These are phyloP conservation scores for Boletus edulis DNA, from an alignment of 768 basidiomycete genomes.

Conservation along the genomic window DNA sequence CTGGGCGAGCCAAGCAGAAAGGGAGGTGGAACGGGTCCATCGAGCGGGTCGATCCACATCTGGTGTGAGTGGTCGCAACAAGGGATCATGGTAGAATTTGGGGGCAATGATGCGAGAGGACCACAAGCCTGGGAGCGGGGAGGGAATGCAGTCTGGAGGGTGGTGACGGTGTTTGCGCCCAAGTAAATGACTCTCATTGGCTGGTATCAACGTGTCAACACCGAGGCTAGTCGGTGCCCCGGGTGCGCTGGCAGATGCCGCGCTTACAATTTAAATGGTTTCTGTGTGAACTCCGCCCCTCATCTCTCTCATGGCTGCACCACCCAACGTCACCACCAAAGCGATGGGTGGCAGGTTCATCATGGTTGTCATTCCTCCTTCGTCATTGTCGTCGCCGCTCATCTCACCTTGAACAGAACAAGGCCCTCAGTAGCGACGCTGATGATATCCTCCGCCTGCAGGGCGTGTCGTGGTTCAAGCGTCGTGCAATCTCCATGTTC, in stretches of 20 bases:
- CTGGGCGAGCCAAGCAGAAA: conserved; percentile 90
- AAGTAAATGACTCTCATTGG: conserved; percentile 5
- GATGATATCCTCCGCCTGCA: conserved; percentile 68
- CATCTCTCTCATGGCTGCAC: conserved; percentile 57
- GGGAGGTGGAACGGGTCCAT: conserved; percentile 85
- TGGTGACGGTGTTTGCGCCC: conserved; percentile 59
- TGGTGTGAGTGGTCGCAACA: conserved; percentile 91
- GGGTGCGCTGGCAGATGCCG: too few relatives aligned
- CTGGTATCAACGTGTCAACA: too few relatives aligned
- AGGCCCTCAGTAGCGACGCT: conserved; percentile 55
- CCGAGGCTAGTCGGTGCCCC: too few relatives aligned
- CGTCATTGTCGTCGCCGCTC: neutral
- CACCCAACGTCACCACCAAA: conserved; percentile 54
- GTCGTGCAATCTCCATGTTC: conserved; percentile 56
- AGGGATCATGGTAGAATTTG: conserved; percentile 85
- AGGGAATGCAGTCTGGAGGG: conserved; percentile 77
- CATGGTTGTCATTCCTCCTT: conserved; percentile 44
- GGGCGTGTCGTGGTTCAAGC: conserved; percentile 70
- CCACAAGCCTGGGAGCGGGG: conserved; percentile 87
- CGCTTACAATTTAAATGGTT: neutral
- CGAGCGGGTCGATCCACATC: conserved; percentile 81
- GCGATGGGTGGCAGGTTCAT: conserved; percentile 60
- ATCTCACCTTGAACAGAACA: conserved; percentile 49
- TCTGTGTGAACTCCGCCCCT: neutral
- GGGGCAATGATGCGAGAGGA: conserved; percentile 71